Evolutionary conservation across 306 rosid species (phyloP).

Genomic region (Begonia loranthoides): DNA sequence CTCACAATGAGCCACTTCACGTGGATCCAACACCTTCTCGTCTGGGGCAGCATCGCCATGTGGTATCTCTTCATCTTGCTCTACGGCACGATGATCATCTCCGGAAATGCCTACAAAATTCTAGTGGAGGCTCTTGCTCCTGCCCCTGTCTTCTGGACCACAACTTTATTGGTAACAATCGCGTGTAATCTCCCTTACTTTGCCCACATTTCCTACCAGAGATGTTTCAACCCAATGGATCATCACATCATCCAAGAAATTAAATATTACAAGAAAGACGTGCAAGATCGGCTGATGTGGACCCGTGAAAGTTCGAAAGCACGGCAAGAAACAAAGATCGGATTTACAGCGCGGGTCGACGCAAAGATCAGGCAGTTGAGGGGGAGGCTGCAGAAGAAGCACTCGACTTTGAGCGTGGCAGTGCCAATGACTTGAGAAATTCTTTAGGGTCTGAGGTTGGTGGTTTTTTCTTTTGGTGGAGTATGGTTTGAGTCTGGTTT

Average conservation of each 20-base stretch:
- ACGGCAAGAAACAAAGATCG: slow-evolving; percentile 84
- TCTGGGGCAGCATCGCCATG: slow-evolving; percentile 80
- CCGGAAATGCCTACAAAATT: slow-evolving; percentile 50
- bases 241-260: slow-evolving; percentile 85
- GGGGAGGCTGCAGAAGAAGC: slow-evolving; percentile 67
- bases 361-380: slow-evolving; percentile 73
- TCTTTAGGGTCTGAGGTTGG: slow-evolving; percentile 15
- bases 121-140: slow-evolving; percentile 73
- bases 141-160: slow-evolving; percentile 68
- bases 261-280: slow-evolving; percentile 71
- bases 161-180: slow-evolving; percentile 59
- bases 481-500: slow-evolving; percentile 19
- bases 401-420: slow-evolving; percentile 18
- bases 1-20: slow-evolving; percentile 96
- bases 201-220: slow-evolving; percentile 67
- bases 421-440: slow-evolving; percentile 14
- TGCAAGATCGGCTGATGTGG: slow-evolving; percentile 84
- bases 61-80: slow-evolving; percentile 78
- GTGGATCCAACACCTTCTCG: slow-evolving; percentile 84
- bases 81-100: slow-evolving; percentile 46
- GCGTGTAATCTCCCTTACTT: slow-evolving; percentile 84
- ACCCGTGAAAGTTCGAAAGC: slow-evolving; percentile 71
- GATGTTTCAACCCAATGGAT: slow-evolving; percentile 87
- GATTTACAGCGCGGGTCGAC: slow-evolving; percentile 93
- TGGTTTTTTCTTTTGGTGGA: slow-evolving; percentile 14